Evolutionary conservation across 2,329 filamentous ascomycete genomes (phyloP).

Genomic region (Venturia nashicola): DNA sequence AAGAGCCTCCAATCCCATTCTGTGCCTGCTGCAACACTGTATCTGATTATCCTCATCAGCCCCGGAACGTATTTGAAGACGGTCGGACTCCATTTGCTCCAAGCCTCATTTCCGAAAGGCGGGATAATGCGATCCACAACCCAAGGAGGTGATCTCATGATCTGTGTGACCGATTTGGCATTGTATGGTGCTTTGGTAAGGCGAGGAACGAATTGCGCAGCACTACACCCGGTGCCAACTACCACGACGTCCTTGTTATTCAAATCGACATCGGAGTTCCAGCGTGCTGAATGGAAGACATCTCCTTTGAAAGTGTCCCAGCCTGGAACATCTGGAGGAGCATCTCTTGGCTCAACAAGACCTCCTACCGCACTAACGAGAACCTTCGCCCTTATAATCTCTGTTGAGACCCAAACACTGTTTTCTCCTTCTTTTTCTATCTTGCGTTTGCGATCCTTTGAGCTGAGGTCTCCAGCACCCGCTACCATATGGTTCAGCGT

Average conservation of each 20-base stretch:
- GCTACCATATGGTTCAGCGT: conserved; percentile 36
- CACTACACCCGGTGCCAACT: conserved; percentile 45
- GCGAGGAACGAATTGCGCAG: conserved; percentile 43
- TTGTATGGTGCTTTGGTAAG: conserved; percentile 35
- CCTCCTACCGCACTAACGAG: conserved; percentile 43
- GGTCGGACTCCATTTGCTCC: conserved; percentile 33
- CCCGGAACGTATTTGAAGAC: conserved; percentile 39
- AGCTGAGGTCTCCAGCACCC: conserved; percentile 42
- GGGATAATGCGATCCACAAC: conserved; percentile 30
- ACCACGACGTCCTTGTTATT: conserved; percentile 44
- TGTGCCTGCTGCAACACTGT: conserved; percentile 32
- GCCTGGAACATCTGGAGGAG: conserved; percentile 38
- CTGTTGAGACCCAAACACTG: conserved; percentile 38
- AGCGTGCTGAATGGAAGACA: conserved; percentile 46
- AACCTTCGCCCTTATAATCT: conserved; percentile 42
- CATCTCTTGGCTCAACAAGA: conserved; percentile 39
- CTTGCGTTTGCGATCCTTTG: conserved; percentile 32
- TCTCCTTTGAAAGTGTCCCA: conserved; percentile 41
- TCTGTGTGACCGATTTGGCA: conserved; percentile 45
- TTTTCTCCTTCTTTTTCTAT: conserved; percentile 31
- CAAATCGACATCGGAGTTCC: conserved; percentile 41
- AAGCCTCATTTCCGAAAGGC: conserved; percentile 28
- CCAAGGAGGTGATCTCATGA: conserved; percentile 48
- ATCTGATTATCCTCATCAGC: conserved; percentile 31
- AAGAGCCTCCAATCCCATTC: conserved; percentile 37